Conservation (phyloP, 805 yeast species). For the Scheffersomyces stipitis region DNA sequence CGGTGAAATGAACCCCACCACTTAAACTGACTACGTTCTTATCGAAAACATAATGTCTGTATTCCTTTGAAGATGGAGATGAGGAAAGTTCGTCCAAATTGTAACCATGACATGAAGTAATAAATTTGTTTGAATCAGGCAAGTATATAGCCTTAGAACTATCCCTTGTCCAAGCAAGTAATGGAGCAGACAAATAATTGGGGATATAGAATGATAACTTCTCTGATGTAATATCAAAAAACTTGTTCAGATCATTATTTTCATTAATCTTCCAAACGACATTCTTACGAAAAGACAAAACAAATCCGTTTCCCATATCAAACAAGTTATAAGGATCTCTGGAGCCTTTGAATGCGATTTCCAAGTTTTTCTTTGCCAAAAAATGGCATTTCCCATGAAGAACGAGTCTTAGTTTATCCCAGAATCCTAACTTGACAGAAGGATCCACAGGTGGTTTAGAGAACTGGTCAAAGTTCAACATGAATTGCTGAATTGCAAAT, state of each 20-base stretch:
- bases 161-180: conserved; percentile 59
- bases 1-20: conserved; percentile 59
- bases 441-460: conserved; percentile 90
- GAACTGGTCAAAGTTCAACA: conserved; percentile 76
- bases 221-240: conserved; percentile 63
- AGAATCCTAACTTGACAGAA: conserved; percentile 79
- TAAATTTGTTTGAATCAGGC: conserved; percentile 42
- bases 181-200: conserved; percentile 55
- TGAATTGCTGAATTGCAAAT: conserved; percentile 79
- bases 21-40: conserved; percentile 57
- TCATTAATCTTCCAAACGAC: conserved; percentile 63
- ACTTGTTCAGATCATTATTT: conserved; percentile 64
- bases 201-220: conserved; percentile 73
- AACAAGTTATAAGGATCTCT: conserved; percentile 75
- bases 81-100: conserved; percentile 35
- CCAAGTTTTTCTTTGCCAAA: conserved; percentile 46
- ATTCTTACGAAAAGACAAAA: conserved; percentile 65
- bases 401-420: conserved; percentile 83
- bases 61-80: not conserved
- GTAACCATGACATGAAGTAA: conserved; percentile 50
- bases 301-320: conserved; percentile 71
- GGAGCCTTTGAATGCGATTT: conserved; percentile 69
- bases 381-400: conserved; percentile 71
- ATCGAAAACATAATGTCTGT: conserved; percentile 30
- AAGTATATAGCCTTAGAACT: conserved; percentile 45